Evolutionary conservation across 306 rosid genomes (phyloP).

Genomic region (Cicer cuneatum): DNA sequence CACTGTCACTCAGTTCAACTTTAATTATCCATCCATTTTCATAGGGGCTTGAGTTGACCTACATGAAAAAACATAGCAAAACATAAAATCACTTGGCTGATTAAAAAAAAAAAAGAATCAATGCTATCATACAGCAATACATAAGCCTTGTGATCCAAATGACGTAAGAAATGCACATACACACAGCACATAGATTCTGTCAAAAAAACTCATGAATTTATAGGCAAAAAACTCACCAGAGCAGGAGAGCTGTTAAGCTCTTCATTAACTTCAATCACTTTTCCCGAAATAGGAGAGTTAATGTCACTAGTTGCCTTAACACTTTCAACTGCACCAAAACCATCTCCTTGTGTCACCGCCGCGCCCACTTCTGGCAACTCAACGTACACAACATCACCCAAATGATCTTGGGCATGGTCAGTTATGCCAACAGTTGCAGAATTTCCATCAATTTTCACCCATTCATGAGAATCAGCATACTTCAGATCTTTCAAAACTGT

Average conservation of each 20-base stretch:
- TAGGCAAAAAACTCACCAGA: slow-evolving; percentile 64
- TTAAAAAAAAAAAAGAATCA: background rate
- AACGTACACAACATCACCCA: slow-evolving; percentile 94
- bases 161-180: background rate
- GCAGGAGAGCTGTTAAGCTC: slow-evolving; percentile 83
- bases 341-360: slow-evolving; percentile 62
- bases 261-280: slow-evolving; percentile 72
- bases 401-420: slow-evolving; percentile 95
- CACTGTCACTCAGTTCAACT: slow-evolving; percentile 63
- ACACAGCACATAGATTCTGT: slow-evolving; percentile 6
- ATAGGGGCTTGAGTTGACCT: slow-evolving; percentile 88
- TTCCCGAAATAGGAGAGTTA: slow-evolving; percentile 87
- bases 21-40: slow-evolving; percentile 88
- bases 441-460: slow-evolving; percentile 87
- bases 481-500: slow-evolving; percentile 82
- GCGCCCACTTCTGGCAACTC: slow-evolving; percentile 86
- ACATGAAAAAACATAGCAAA: slow-evolving; percentile 22
- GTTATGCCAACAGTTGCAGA: slow-evolving; percentile 84
- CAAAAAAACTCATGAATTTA: background rate
- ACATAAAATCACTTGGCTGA: slow-evolving; percentile 5
- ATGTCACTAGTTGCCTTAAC: slow-evolving; percentile 97
- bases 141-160: slow-evolving; percentile 9
- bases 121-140: slow-evolving; percentile 6
- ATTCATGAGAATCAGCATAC: slow-evolving; percentile 83
- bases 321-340: slow-evolving; percentile 96